Evolutionary conservation across 1,284 basidiomycete genomes (phyloP), one percentile per base, ranked within the genome.

Genomic region (Malassezia vespertilionis): DNA sequence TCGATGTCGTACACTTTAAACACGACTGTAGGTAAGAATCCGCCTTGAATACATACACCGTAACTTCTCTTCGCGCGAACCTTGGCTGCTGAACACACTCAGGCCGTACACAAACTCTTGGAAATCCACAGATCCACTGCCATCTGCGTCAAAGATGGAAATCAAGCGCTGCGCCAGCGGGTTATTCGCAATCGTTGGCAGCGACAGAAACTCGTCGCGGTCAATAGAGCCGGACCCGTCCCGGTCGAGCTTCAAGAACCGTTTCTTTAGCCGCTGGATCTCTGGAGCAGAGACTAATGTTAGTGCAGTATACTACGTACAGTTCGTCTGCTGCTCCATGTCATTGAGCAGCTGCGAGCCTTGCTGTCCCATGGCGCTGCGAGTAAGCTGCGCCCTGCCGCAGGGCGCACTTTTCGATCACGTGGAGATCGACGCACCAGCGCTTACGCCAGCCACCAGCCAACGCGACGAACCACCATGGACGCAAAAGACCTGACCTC

Each of bases 1-100:
- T 97, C 91, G 75, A 97, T 88, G 71, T 97, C 93, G 69, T 97
- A 97, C 40, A 97, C 93, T 71, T 97, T 93, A 79, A 91, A 93
- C 4, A 89, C 88, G 66, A 93, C 87, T 90, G 56, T 54, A 17
- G 21, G 4, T 14, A 15, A 18, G 18, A 10, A 23, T 12, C 21
- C 22, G 30, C 27, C 2, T 24, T 10, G 23, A 3, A 7, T 7
- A 79, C 85, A 55, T 60, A 91, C 89, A 97, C 72, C 80, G 80
- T 46, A 99, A 76, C 73, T 99, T 99, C 75, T 97, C 91, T 69
- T 97, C 93, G 52, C 90, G 76, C 17, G 85, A 88, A 27, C 91
- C 91, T 71, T 90, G 82, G 72, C 84, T 90, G 61, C 86, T 91
- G 72, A 99, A 99, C 32, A 93, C 91, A 62, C 87, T 91, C 64